Conservation (phyloP, 78 protist genomes). For the Dictyostelium citrinum region DNA sequence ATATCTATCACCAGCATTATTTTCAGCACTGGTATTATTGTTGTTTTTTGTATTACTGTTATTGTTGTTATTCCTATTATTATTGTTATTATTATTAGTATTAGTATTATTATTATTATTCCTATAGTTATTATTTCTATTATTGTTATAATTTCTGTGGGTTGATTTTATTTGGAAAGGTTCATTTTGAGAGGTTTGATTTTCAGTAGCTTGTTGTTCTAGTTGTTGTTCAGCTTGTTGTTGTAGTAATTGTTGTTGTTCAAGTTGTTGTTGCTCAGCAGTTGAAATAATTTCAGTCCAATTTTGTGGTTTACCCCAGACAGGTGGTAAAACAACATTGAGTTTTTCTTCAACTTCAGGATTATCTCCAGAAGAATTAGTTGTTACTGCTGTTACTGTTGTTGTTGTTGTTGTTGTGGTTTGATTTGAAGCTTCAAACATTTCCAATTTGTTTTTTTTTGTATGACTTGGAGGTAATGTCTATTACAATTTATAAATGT, state of each 20-base stretch:
- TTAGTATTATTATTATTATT: neutral
- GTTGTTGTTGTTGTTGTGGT: neutral
- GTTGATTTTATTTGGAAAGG: neutral
- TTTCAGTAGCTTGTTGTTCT: neutral
- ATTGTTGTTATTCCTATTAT: neutral
- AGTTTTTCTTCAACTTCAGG: neutral
- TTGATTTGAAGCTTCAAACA: neutral
- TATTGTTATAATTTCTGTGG: neutral
- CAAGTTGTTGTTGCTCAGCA: neutral
- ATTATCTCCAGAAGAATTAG: neutral
- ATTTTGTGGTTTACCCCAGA: conserved; percentile 11
- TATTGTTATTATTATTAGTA: neutral
- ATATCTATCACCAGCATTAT: neutral
- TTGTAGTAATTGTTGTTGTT: neutral
- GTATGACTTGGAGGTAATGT: neutral
- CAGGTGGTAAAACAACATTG: neutral
- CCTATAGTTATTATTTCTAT: neutral
- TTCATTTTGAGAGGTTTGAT: neutral
- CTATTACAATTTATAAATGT: neutral
- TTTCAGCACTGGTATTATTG: neutral
- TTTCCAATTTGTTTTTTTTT: neutral
- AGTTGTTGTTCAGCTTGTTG: neutral
- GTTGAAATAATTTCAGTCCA: conserved; percentile 19
- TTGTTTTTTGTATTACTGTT: neutral
- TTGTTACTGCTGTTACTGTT: neutral